A percentile compares a stretch with the other conserved stretches of the same genome.
These are phyloP conservation scores for Penicillium tannophilum DNA, from an alignment of 495 filamentous ascomycete species.

Conservation along the genomic window DNA sequence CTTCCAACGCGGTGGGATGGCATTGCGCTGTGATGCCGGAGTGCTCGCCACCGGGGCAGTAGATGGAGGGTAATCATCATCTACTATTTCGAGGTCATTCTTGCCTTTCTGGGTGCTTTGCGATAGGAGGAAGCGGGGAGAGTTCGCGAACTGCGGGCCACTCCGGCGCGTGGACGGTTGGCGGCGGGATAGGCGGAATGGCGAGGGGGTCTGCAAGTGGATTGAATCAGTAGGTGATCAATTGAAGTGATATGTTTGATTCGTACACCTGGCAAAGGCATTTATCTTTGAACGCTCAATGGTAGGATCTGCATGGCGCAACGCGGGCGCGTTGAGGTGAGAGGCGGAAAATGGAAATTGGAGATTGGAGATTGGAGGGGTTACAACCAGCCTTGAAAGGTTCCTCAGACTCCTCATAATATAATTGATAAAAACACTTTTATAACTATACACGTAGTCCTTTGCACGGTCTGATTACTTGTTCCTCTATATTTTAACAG, in stretches of 20 bases:
- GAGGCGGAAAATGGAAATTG: not conserved
- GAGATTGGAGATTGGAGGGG: too few relatives aligned
- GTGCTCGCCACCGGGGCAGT: constrained; percentile 17
- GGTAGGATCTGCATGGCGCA: not conserved
- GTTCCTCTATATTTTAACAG: too few relatives aligned
- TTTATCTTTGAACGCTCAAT: constrained; percentile 7
- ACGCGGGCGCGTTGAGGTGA: not conserved
- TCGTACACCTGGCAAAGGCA: constrained; percentile 25
- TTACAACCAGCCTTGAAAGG: too few relatives aligned
- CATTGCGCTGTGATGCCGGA: constrained; percentile 3
- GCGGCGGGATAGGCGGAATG: constrained; percentile 35
- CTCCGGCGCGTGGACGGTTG: constrained; percentile 31
- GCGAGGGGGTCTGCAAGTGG: constrained; percentile 32
- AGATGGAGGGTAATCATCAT: constrained; percentile 24
- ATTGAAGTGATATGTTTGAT: too few relatives aligned
- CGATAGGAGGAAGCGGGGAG: constrained; percentile 45
- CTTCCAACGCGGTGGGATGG: constrained; percentile 19
- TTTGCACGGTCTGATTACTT: too few relatives aligned
- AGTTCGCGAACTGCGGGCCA: constrained; percentile 44
- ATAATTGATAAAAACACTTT: too few relatives aligned
- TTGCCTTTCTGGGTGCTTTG: constrained; percentile 19
- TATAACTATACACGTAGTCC: too few relatives aligned
- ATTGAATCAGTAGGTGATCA: not conserved
- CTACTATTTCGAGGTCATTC: constrained; percentile 25
- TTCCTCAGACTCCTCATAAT: too few relatives aligned